These are phyloP conservation scores for Syncephalis fuscata DNA, from an alignment of 371 early-diverging fungal species.

Conservation along the genomic window DNA sequence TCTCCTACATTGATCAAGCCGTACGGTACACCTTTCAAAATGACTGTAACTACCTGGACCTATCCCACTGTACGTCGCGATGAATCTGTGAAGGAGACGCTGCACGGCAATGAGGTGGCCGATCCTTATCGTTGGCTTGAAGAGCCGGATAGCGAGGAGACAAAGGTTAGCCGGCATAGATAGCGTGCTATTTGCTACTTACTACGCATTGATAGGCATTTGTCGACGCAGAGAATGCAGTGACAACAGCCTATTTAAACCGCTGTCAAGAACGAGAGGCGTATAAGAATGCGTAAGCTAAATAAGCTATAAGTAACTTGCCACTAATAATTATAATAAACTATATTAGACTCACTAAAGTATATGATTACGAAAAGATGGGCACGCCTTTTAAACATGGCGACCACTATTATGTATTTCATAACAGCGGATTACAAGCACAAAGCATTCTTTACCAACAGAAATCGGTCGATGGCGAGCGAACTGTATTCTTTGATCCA, in stretches of 20 bases:
- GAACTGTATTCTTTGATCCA: conserved; percentile 24
- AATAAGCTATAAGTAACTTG: not conserved
- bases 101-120: conserved; percentile 19
- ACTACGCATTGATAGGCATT: conserved; percentile 12
- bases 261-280: conserved; percentile 15
- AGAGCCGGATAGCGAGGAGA: conserved; percentile 26
- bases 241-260: conserved; percentile 12
- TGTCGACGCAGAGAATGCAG: conserved; percentile 16
- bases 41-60: not conserved
- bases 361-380: conserved; percentile 21
- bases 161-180: conserved; percentile 11
- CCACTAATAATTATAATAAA: not conserved
- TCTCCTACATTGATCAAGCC: too few species aligned
- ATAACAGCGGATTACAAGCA: conserved; percentile 44
- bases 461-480: conserved; percentile 12
- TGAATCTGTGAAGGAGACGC: conserved; percentile 16
- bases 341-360: conserved; percentile 12
- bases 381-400: conserved; percentile 35
- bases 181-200: too few species aligned
- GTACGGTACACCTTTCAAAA: too few species aligned
- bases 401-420: conserved; percentile 35
- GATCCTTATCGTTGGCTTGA: conserved; percentile 42
- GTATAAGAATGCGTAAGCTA: conserved; percentile 15
- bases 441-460: conserved; percentile 30
- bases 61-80: conserved; percentile 22